These are phyloP conservation scores for Cajanus cajan DNA, from an alignment of 306 rosid genomes.

Conservation along the genomic window DNA sequence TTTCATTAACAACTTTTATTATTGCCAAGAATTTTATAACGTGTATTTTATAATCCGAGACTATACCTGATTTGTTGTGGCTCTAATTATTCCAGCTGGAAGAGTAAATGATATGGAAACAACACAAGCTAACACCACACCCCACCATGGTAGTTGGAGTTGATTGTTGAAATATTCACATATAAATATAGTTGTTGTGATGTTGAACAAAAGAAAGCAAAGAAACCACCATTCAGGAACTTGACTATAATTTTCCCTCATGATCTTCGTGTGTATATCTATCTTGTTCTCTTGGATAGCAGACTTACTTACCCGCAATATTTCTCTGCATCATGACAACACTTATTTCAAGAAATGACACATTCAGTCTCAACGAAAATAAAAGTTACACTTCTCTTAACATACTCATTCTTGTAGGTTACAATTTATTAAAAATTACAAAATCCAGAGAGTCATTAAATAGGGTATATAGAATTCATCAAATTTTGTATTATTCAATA, in stretches of 20 bases:
- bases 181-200: slow-evolving; percentile 44
- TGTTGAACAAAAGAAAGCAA: slow-evolving; percentile 60
- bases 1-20: not conserved
- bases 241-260: slow-evolving; percentile 62
- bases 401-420: no score
- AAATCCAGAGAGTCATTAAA: no score
- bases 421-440: no score
- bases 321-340: slow-evolving; percentile 52
- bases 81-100: slow-evolving; percentile 71
- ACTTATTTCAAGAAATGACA: not conserved
- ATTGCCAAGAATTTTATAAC: not conserved
- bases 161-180: slow-evolving; percentile 62
- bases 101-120: slow-evolving; percentile 71
- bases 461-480: no score
- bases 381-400: not conserved
- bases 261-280: slow-evolving; percentile 82
- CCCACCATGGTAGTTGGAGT: slow-evolving; percentile 90
- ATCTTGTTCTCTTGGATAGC: slow-evolving; percentile 58
- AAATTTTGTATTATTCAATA: no score
- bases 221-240: slow-evolving; percentile 88
- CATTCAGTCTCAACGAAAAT: not conserved
- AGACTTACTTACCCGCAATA: slow-evolving; percentile 67
- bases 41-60: not conserved
- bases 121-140: slow-evolving; percentile 68
- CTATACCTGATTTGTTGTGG: slow-evolving; percentile 78